Base-by-base conservation (phyloP, 2,329 filamentous ascomycete species). In the Beauveria brongniartii region DNA sequence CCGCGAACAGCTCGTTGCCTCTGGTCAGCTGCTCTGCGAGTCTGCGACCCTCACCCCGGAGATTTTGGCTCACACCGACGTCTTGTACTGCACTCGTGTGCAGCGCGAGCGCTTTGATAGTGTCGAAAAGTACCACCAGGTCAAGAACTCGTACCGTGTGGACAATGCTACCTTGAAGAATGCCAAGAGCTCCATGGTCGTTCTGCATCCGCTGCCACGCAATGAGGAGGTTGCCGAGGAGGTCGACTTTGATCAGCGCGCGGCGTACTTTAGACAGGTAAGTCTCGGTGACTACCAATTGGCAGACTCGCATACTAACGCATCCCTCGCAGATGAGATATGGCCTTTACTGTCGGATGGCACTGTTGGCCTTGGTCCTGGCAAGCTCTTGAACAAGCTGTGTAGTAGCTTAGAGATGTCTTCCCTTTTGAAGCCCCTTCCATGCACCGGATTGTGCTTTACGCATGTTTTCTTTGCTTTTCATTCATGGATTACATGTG, bases 221-320 rank as follows among this genome's bases (percentile, higher is more conserved):
- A 97, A 97, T 71, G 86, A 89, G 66, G 94, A 99, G 82, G 88
- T 99, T 72, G 86, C 87, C 40, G 91, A 95, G 77, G 94, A 99
- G 79, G 92, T 99, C 54, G 94, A 99, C 76, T 96, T 95, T 78
- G 94, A 99, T 78, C 91, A 95, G 73, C 81, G 94, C 68, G 94
- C 94, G 62, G 93, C 94, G 61, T 99, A 99, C 80, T 99, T 99
- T 78, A 87, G 94, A 89, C 94, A 99, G 89, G 93, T 96, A 78
- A 86, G 90, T 83, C 28, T 14, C 41, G n/a, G 24, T 9, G 43
- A 10, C 3, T 2, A 20, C 5, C 44, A 20, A n/a, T 10, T 34
- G 22, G 14, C 5, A 22, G 30, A 43, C 18, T 28, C 37, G 20
- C 22, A 34, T 44, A 52, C 56, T 59, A 59, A 59, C 40, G 20